phyloP scores from a whole-genome alignment of 352 stramenopile genomes.

The Phytophthora hybrid region DNA sequence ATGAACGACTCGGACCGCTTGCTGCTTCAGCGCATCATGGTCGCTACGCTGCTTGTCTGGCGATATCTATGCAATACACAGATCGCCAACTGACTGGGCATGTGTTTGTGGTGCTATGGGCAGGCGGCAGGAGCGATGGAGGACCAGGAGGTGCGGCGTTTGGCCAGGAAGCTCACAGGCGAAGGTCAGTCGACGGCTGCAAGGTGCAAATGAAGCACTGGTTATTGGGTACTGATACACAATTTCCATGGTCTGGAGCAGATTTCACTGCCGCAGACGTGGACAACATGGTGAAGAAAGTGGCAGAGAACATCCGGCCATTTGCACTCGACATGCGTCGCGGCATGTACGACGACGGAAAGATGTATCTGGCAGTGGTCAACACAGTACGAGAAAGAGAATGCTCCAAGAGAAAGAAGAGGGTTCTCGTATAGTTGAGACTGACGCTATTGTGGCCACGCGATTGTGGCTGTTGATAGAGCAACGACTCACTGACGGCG shows the following conservation, averaged over 20 bases:
- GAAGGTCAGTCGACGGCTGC: conserved; percentile 50
- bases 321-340: conserved; percentile 82
- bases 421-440: neutral
- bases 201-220: neutral
- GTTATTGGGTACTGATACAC: conserved; percentile 1
- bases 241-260: conserved; percentile 15
- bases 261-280: conserved; percentile 64
- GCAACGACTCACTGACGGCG: conserved; percentile 76
- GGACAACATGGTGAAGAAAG: conserved; percentile 70
- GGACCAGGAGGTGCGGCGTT: conserved; percentile 60
- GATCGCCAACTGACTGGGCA: neutral
- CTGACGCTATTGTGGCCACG: conserved; percentile 5
- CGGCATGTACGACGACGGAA: conserved; percentile 83
- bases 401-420: neutral
- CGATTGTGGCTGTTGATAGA: conserved; percentile 39
- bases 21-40: conserved; percentile 82
- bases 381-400: conserved; percentile 62
- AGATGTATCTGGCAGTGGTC: conserved; percentile 82
- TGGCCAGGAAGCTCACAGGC: conserved; percentile 68
- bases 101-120: neutral
- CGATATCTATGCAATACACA: neutral
- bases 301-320: conserved; percentile 62
- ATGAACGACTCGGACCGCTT: conserved; percentile 76
- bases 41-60: conserved; percentile 22
- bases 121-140: conserved; percentile 76